These are phyloP conservation scores for Limnanthes douglasii DNA, from an alignment of 345 rosid genomes.

Conservation along the genomic window DNA sequence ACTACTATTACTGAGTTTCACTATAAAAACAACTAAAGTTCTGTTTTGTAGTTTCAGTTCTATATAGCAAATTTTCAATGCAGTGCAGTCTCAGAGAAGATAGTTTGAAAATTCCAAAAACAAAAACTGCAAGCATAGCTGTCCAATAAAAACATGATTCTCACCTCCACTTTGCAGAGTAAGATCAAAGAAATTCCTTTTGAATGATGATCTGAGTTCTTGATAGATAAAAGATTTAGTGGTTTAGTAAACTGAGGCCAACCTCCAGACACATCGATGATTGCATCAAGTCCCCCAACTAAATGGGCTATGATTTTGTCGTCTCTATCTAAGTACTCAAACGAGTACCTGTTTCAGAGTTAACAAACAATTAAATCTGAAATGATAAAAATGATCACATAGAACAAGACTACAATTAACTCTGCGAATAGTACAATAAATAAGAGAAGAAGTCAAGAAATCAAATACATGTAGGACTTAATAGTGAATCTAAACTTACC, in stretches of 20 bases:
- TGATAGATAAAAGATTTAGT: constrained; percentile 16
- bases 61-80: too few species aligned
- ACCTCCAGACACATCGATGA: constrained; percentile 42
- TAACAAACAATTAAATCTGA: constrained; percentile 1
- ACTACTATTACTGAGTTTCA: background rate
- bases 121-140: background rate
- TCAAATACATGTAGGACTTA: background rate
- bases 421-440: background rate
- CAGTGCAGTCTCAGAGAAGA: too few species aligned
- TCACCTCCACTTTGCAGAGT: constrained; percentile 55
- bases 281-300: constrained; percentile 43
- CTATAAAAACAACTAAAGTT: background rate
- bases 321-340: constrained; percentile 56
- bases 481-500: constrained; percentile 22
- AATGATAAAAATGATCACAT: background rate
- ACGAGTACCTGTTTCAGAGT: constrained; percentile 34
- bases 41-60: too few species aligned
- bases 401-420: constrained; percentile 2
- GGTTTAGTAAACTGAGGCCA: constrained; percentile 40
- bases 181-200: constrained; percentile 38
- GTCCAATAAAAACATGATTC: background rate
- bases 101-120: background rate
- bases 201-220: constrained; percentile 26
- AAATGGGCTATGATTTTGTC: constrained; percentile 48
- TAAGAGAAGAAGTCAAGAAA: background rate